Evolutionary conservation across 768 basidiomycete species (phyloP), one percentile per base, ranked within the genome.

Genomic region (Suillus occidentalis): DNA sequence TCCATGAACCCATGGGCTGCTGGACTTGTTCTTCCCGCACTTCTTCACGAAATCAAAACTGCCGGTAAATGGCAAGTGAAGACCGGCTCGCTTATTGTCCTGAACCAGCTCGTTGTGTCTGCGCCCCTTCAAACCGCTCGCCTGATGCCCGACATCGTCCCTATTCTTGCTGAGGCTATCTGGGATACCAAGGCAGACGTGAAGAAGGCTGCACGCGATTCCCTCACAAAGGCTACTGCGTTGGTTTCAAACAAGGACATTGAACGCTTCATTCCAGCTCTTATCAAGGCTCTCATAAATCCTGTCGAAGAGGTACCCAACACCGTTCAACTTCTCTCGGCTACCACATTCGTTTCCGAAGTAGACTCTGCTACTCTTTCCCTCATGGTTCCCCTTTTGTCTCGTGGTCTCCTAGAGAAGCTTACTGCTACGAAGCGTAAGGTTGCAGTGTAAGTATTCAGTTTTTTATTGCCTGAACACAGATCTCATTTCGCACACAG

Each of bases 121-220:
- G 92, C 94, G 36, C 92, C 95, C 56, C 73, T 79, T 65, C 96
- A 96, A 81, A 92, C 85, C 62, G 90, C 91, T 65, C 89, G 88
- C 71, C 91, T 95, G 74, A 96, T 95, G 83, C 95, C 94, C 66
- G 94, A 97, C 56, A 93, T 99, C 67, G 90, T 98, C 68, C 95
- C 96, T 66, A 84, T 98, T 72, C 93, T 99, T 72, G 79, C 96
- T 42, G 96, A 95, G 75, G 94, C 91, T 65, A 97, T 99, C 72
- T 99, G 97, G 97, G 96, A 97, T 80, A 97, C 95, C 79, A 98
- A 98, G 83, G 89, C 95, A 56, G 95, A 97, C 69, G 97, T 98
- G 78, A 98, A 99, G 90, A 97, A 98, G 85, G 92, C 94, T 45
- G 95, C 97, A 66, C 94, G 94, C 75, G 90, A 92, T 77, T 90